Percentiles rank a stretch among this genome's conserved stretches.
These are phyloP conservation scores for Tuber umbilicatum DNA, from an alignment of 495 filamentous ascomycete species.

Conservation along the genomic window DNA sequence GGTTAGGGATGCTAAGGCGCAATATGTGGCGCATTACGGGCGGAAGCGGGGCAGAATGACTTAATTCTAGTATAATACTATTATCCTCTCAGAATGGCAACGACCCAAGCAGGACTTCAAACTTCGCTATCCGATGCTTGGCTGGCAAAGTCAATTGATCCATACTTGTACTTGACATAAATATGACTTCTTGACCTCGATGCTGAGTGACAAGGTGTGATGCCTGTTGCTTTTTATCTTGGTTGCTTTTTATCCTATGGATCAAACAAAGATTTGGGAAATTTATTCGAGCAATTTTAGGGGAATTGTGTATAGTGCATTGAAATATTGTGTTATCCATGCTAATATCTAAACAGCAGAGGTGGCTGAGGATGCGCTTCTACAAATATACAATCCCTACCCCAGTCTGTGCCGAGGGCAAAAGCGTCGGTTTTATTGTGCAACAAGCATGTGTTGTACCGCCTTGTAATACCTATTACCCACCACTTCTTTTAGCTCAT, in stretches of 20 bases:
- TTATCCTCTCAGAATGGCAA: background rate
- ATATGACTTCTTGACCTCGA: background rate
- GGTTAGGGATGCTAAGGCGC: background rate
- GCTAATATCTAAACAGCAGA: background rate
- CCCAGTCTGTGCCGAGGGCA: background rate
- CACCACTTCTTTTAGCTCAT: constrained; percentile 68
- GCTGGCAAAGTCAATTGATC: background rate
- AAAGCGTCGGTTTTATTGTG: constrained; percentile 48
- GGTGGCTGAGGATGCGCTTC: background rate
- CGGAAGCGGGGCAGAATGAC: background rate
- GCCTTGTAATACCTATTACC: constrained; percentile 59
- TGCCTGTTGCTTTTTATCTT: too few relatives aligned
- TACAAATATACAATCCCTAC: background rate
- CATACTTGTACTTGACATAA: background rate
- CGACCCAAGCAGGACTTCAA: background rate
- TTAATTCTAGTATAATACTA: too few relatives aligned
- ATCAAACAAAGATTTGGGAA: background rate
- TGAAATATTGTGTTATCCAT: background rate
- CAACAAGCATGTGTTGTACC: constrained; percentile 73
- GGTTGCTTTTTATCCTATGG: background rate
- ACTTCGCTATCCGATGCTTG: background rate
- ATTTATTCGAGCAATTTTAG: background rate
- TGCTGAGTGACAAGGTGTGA: background rate
- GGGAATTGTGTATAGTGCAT: background rate
- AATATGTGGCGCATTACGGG: background rate